These are phyloP conservation scores for Senna siamea DNA, from an alignment of 306 rosid species.

Conservation along the genomic window DNA sequence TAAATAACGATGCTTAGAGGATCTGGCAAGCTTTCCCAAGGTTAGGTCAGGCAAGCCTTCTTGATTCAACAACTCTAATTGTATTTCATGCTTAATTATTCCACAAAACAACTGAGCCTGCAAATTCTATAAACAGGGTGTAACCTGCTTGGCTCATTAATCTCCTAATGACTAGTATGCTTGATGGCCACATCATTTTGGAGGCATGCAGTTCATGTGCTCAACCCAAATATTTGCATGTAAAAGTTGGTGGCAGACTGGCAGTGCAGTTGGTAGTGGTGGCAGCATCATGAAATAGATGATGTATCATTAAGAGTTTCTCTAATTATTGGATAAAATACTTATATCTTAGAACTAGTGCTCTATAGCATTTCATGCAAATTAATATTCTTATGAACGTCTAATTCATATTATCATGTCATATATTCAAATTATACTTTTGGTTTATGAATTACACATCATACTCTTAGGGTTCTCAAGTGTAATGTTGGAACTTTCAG, in stretches of 20 bases:
- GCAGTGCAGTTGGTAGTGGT: not conserved
- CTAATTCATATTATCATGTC: not conserved
- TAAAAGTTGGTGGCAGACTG: not conserved
- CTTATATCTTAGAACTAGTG: not conserved
- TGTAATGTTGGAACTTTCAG: too few species aligned
- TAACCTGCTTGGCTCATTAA: too few species aligned
- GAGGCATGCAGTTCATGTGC: not conserved
- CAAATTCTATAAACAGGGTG: not conserved
- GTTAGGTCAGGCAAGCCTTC: not conserved
- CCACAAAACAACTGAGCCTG: not conserved
- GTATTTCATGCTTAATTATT: not conserved
- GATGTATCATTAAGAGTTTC: not conserved
- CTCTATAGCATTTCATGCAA: not conserved
- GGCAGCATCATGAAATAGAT: not conserved
- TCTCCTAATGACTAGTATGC: too few species aligned
- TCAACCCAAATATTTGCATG: not conserved
- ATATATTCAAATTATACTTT: not conserved
- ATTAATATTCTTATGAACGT: not conserved
- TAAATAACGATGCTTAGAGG: too few species aligned
- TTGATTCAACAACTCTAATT: not conserved
- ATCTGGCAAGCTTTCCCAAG: not conserved
- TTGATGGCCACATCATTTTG: too few species aligned
- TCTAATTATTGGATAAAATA: not conserved
- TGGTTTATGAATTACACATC: not conserved
- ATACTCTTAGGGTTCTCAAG: not conserved